phyloP scores from a whole-genome alignment of 495 filamentous ascomycete species.

The Chlorociboria aeruginascens region DNA sequence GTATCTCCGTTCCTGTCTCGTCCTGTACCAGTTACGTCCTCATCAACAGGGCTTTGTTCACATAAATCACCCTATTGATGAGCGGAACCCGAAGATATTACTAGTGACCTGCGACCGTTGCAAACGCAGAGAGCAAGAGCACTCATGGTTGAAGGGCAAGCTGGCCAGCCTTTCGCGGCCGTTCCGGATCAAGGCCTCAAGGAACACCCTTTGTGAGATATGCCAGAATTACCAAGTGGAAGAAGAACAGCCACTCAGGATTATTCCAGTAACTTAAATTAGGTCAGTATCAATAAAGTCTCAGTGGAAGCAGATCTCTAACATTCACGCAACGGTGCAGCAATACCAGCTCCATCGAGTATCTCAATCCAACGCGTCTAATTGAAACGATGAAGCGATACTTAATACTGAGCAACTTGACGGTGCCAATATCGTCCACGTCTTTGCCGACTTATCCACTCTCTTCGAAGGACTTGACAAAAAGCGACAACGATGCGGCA shows the following conservation, averaged over 20 bases:
- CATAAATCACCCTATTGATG: slow-evolving; percentile 13
- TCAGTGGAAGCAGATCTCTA: slow-evolving; percentile 3
- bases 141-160: slow-evolving; percentile 14
- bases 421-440: background rate
- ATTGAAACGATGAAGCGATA: background rate
- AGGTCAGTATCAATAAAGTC: slow-evolving; percentile 1
- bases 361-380: background rate
- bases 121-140: slow-evolving; percentile 12
- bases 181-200: slow-evolving; percentile 15
- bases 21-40: slow-evolving; percentile 11
- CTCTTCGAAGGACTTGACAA: slow-evolving; percentile 1
- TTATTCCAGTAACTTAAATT: slow-evolving; percentile 1
- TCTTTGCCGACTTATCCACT: background rate
- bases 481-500: slow-evolving; percentile 1
- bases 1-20: slow-evolving; percentile 10
- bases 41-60: slow-evolving; percentile 10
- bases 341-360: background rate
- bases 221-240: slow-evolving; percentile 16
- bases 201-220: slow-evolving; percentile 16
- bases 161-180: slow-evolving; percentile 10
- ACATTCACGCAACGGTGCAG: background rate
- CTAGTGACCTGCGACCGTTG: slow-evolving; percentile 13
- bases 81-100: slow-evolving; percentile 13
- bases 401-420: background rate
- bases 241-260: slow-evolving; percentile 15